A percentile compares a stretch with the other conserved stretches of the same genome.
These are phyloP conservation scores for Macrophomina pseudophaseolina DNA, from an alignment of 2,329 filamentous ascomycete species.

Conservation along the genomic window DNA sequence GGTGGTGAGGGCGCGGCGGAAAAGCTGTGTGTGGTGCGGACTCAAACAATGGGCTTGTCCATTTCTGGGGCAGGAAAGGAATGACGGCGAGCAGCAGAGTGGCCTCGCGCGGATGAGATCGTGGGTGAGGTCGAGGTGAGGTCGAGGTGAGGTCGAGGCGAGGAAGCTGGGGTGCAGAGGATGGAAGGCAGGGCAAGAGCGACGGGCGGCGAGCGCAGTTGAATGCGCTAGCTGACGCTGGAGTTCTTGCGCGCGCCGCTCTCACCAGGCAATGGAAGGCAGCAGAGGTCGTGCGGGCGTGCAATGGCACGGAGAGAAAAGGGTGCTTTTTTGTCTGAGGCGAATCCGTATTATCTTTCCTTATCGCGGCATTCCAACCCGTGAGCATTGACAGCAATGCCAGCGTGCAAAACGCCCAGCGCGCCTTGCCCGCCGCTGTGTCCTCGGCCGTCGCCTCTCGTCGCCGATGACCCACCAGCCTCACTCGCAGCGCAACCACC, in stretches of 20 bases:
- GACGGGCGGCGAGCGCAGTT: constrained; percentile 14
- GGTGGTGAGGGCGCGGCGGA: background rate
- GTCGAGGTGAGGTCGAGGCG: too few relatives aligned
- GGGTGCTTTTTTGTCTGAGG: constrained; percentile 1
- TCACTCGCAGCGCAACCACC: too few relatives aligned
- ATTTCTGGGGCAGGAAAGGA: constrained; percentile 13
- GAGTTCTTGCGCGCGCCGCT: constrained; percentile 2
- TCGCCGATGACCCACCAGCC: background rate
- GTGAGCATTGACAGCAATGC: constrained; percentile 8
- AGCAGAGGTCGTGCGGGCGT: too few relatives aligned
- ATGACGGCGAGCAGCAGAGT: constrained; percentile 5
- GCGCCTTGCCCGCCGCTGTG: background rate
- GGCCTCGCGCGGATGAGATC: background rate
- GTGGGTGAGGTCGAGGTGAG: background rate
- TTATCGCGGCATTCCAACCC: constrained; percentile 23
- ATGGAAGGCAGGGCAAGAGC: constrained; percentile 1
- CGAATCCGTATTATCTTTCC: background rate
- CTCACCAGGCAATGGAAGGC: background rate
- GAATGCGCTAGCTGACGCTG: background rate
- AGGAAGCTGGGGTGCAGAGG: background rate
- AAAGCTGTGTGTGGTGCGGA: background rate
- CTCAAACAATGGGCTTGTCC: constrained; percentile 21
- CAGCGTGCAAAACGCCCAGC: background rate
- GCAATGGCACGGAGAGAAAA: background rate
- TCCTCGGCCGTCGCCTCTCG: background rate